Evolutionary conservation across 176 grass and related monocot species (phyloP).

Genomic region (Carex pumila): DNA sequence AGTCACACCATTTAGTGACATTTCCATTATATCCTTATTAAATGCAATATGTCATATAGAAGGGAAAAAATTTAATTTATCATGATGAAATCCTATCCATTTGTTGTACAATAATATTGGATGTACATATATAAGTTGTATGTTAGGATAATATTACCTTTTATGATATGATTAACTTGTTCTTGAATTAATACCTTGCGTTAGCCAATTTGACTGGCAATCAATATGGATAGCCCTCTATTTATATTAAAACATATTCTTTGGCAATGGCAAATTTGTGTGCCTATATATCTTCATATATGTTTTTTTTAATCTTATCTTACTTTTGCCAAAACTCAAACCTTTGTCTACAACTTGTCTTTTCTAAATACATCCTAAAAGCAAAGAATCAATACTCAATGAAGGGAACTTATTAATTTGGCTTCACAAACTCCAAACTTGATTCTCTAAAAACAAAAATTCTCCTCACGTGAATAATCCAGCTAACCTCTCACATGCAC

Average conservation of each 20-base stretch:
- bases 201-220: neutral
- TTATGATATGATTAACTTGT: neutral
- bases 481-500: slow-evolving; percentile 34
- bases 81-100: too few relatives aligned
- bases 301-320: neutral
- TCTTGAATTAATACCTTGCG: neutral
- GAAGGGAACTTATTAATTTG: neutral
- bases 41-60: too few relatives aligned
- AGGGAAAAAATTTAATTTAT: too few relatives aligned
- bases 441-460: neutral
- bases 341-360: neutral
- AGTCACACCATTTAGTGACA: too few relatives aligned
- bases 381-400: slow-evolving; percentile 43
- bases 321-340: neutral
- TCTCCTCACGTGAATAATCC: slow-evolving; percentile 10
- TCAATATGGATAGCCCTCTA: neutral
- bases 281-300: neutral
- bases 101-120: neutral
- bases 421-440: slow-evolving; percentile 27
- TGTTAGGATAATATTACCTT: too few relatives aligned
- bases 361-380: slow-evolving; percentile 23
- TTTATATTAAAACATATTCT: neutral
- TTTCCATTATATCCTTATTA: too few relatives aligned
- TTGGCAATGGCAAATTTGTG: neutral
- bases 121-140: too few relatives aligned